Base-by-base conservation (phyloP, 2,329 filamentous ascomycete genomes). In the Colletotrichum tofieldiae region DNA sequence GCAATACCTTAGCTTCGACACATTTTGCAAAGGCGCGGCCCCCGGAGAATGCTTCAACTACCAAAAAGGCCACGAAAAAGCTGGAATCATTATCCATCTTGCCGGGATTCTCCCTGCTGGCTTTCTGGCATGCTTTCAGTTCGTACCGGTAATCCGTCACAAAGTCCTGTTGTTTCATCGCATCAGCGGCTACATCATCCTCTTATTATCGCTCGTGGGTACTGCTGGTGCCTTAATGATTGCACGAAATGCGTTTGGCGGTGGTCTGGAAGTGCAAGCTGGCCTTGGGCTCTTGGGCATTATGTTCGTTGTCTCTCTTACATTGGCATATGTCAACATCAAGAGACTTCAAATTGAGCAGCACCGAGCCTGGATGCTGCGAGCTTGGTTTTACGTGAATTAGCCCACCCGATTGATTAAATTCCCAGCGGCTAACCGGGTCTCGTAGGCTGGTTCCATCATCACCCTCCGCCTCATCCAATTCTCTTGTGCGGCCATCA, bases 321-420 rank as follows among this genome's bases (percentile, higher is more conserved):
- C 77, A 0, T 68, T 91, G 58, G 87, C 89, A 0, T 87, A 85
- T 32, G 81, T 86, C 77, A 91, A 91, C 73, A 86, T 92, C 78
- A 91, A 88, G 77, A 81, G 83, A 2, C 78, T 91, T 1, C 89
- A 91, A 75, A 89, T 93, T 55, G 89, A 91, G 39, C 86, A 91
- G 75, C 90, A 92, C 73, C 84, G 90, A 1, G 88, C 88, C 2
- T 92, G 89, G 90, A 92, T 92, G 90, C 75, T 92, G 29, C 79
- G 90, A 29, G 83, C 86, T 4, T 87, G 86, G 86, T 81, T 86
- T 43, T 86, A 86, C 71, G 83, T 86, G 72, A 64, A 82, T 45
- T 5, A 45, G 14, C 20, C 29, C 1, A 9, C 12, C 3, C 26
- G 14, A 0, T 1, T 29, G 2, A 1, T 18, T 20, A 18, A 2